Conservation (phyloP, 139 green algal genomes). For the Tetraselmis chui region DNA sequence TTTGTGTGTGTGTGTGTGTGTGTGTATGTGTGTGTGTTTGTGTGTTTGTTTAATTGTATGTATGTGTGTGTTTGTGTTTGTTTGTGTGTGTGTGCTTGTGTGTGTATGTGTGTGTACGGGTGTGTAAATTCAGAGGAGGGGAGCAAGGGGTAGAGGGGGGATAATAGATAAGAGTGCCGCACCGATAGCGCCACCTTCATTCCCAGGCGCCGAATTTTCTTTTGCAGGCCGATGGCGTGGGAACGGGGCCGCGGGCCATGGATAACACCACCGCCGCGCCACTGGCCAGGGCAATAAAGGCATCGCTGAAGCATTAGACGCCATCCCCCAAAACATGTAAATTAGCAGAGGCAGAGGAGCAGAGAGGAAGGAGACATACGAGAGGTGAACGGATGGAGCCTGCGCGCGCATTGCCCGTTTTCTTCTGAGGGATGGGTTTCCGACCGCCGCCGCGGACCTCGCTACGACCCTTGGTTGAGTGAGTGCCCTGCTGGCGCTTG, state of each 20-base stretch:
- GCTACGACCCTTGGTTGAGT: constrained; percentile 61
- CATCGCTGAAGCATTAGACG: not conserved
- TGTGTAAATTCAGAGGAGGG: too few relatives aligned
- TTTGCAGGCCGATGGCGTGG: constrained; percentile 64
- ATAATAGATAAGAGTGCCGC: not conserved
- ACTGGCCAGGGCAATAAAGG: constrained; percentile 11
- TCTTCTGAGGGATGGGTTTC: constrained; percentile 62
- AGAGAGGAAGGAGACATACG: not conserved
- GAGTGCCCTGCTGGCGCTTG: constrained; percentile 77
- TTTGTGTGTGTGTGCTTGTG: too few relatives aligned
- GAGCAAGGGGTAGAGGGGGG: not conserved
- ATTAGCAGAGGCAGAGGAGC: not conserved
- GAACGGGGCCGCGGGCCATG: constrained; percentile 68
- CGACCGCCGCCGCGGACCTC: constrained; percentile 63
- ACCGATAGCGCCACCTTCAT: constrained; percentile 78
- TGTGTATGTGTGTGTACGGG: too few relatives aligned
- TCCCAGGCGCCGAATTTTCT: constrained; percentile 67
- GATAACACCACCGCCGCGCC: constrained; percentile 65
- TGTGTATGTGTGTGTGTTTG: too few relatives aligned
- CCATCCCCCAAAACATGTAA: not conserved
- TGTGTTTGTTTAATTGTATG: too few relatives aligned
- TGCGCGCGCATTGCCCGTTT: constrained; percentile 45
- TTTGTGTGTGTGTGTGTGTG: too few relatives aligned
- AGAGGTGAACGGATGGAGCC: constrained; percentile 55
- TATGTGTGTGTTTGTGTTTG: too few relatives aligned